Evolutionary conservation across 805 yeast species (phyloP), one percentile per base, ranked within the genome.

Genomic region (Lipomyces oligophaga): DNA sequence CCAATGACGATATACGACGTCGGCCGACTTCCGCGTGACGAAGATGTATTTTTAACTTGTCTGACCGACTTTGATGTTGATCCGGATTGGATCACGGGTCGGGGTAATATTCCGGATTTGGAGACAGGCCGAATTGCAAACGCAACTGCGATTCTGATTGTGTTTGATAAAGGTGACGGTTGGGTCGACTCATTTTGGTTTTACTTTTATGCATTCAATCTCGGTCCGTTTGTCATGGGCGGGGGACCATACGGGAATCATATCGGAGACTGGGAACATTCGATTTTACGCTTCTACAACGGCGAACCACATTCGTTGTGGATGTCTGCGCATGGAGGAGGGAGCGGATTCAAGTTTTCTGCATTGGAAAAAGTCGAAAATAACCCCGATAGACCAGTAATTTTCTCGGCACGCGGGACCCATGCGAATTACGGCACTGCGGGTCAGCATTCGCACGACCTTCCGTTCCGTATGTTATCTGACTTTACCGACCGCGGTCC

Each of bases 311-410:
- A 80, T 10, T 76, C 83, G 43, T 79, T 89, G 18, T 90, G 97
- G 97, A 84, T 93, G 94, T 82, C 94, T 24, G 97, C 97, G 0
- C 98, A 90, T 66, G 96, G 97, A 1, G 97, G 97, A 10, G 98
- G 98, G 5, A 83, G 88, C 25, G 96, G 95, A 0, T 90, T 83
- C 63, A 73, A 74, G 52, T 89, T 81, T 63, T 72, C 76, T n/a
- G 83, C 86, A 20, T 66, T 89, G 44, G 95, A 87, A 62, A 81
- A 79, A 58, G 70, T 75, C 50, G 74, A 70, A 40, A 58, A 63
- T 10, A 67, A 71, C 41, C 58, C 62, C 7, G 58, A 59, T 26
- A 72, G 84, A 56, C 97, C 97, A 0, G 74, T 88, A 18, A 76
- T 93, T 0, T 93, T 85, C 64, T 78, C 93, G 18, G 96, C 97